Evolutionary conservation across 179 eudicot species (phyloP), one percentile per base, ranked within the genome.

Genomic region (Beta macrorhiza): DNA sequence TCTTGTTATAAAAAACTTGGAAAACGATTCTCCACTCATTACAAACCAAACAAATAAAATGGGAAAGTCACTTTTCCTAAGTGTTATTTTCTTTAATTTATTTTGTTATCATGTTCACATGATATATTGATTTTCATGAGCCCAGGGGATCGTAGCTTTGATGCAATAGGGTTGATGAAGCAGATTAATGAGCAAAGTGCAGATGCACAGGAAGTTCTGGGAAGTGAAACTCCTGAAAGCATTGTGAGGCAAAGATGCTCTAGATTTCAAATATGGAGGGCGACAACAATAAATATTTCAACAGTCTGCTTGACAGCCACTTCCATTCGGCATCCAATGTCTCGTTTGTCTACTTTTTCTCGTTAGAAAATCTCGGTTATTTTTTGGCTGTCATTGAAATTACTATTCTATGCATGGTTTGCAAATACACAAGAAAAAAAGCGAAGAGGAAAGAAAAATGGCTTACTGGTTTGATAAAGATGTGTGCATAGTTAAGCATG

Each of bases 111-210:
- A 84, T 70, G 75, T 80, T 51, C 55, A 78, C 45, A 96, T 98
- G 99, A 96, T 81, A 87, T 92, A 53, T 97, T 94, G 73, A 88
- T 87, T 79, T 90, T 90, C 85, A 75, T 90, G 91, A 94, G 97
- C 83, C 98, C 98, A 16, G 90, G 89, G 61, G 91, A 92, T 22
- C 87, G 91, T 82, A 87, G 95, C 75, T 86, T 86, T 68, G 99
- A 96, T 84, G 99, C 99, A n/a, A 76, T 96, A 59, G 99, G 65
- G 25, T 86, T 96, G 85, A 92, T 94, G 99, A 91, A 91, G 83
- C 97, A 94, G 80, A 83, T 91, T 74, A 91, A 92, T 57, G 93
- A 91, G 83, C 95, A 92, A 80, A 91, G 88, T 77, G 98, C 98
- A 69, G 86, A 91, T 82, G 99, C 98, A 25, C 93, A 91, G 78